phyloP scores from a whole-genome alignment of 331 rosid genomes.

The Phaseolus coccineus region DNA sequence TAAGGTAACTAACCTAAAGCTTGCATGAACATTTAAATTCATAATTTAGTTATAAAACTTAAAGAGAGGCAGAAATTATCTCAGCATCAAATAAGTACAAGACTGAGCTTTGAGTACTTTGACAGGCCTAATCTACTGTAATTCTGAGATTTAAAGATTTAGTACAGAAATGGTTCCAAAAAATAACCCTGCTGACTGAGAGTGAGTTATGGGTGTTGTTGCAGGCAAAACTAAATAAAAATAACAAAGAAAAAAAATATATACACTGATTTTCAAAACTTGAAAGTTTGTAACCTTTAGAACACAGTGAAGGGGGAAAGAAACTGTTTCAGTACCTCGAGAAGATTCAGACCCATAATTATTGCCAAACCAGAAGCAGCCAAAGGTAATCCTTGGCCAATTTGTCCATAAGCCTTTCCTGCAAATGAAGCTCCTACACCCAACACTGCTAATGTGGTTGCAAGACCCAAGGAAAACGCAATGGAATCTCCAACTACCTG shows the following conservation, averaged over 20 bases:
- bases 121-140: conserved; percentile 29
- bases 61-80: background rate
- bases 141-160: conserved; percentile 16
- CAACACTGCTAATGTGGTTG: conserved; percentile 88
- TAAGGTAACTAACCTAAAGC: conserved; percentile 3
- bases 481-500: conserved; percentile 94
- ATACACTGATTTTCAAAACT: background rate
- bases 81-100: conserved; percentile 28
- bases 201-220: conserved; percentile 1
- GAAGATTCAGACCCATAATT: conserved; percentile 92
- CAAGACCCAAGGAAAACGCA: conserved; percentile 93
- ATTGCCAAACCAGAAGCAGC: conserved; percentile 95
- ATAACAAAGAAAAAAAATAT: background rate
- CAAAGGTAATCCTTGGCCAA: conserved; percentile 95
- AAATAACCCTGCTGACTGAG: conserved; percentile 25
- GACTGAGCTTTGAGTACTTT: background rate
- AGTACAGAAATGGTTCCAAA: conserved; percentile 24
- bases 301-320: background rate
- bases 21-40: background rate
- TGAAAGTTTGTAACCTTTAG: conserved; percentile 3
- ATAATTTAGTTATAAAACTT: conserved; percentile 29
- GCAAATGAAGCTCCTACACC: conserved; percentile 94
- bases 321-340: conserved; percentile 66
- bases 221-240: background rate
- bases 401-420: conserved; percentile 98